Conservation (phyloP, 345 rosid genomes). For the Angophora floribunda region DNA sequence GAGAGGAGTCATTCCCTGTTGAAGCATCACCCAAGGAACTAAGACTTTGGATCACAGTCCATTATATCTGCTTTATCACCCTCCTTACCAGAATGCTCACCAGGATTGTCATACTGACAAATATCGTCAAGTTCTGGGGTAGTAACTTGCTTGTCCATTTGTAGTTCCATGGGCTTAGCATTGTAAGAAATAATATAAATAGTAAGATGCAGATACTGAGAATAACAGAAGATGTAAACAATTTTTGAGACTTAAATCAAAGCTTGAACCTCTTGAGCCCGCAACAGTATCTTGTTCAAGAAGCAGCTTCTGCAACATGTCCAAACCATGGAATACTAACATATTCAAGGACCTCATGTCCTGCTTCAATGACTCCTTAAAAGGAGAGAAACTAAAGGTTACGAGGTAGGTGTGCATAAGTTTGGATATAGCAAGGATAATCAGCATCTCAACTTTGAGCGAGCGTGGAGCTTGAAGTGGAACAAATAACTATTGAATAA, state of each 20-base stretch:
- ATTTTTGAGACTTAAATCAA: neutral
- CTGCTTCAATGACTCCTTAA: constrained; percentile 39
- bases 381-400: constrained; percentile 58
- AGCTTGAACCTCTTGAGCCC: constrained; percentile 22
- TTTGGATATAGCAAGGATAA: constrained; percentile 78
- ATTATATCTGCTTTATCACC: constrained; percentile 12
- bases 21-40: neutral
- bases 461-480: constrained; percentile 43
- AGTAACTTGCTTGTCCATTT: neutral
- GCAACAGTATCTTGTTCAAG: constrained; percentile 18
- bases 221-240: neutral
- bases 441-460: constrained; percentile 57
- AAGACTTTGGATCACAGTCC: constrained; percentile 13
- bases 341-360: constrained; percentile 56
- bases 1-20: neutral
- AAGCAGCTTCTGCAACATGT: constrained; percentile 65
- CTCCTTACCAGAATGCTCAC: neutral
- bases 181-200: neutral
- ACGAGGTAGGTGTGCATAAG: constrained; percentile 64
- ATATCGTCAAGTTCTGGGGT: neutral
- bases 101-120: neutral
- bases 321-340: constrained; percentile 75
- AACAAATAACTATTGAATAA: neutral
- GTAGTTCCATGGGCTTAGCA: neutral
- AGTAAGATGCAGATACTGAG: neutral